Evolutionary conservation across 805 yeast genomes (phyloP), one percentile per base, ranked within the genome.

Genomic region (Kluyveromyces dobzhanskii): DNA sequence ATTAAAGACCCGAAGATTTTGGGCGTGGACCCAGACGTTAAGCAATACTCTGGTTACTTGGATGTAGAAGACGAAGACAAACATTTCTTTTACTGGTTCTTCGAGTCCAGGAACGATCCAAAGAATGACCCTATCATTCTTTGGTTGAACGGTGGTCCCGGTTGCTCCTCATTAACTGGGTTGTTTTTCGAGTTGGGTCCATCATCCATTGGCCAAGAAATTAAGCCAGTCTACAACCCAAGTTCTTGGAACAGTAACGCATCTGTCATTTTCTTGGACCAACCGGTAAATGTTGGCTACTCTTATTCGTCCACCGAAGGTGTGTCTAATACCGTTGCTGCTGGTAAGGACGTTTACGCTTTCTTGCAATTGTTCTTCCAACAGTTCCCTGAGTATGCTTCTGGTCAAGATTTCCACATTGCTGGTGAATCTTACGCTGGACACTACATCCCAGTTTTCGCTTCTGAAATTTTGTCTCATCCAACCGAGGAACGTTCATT

Each of bases 111-210:
- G 69, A 81, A 80, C 58, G 88, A 84, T 61, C 95, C 95, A n/a
- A 65, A 65, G 46, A 83, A 71, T 44, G 95, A 85, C 61, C 95
- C 95, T 1, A 69, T 85, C 30, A 73, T 87, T 37, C 69, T 90
- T 49, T 87, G 96, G 95, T 71, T 86, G 56, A 86, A 86, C 57
- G 96, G 96, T 50, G 96, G 96, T 13, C 95, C 96, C 32, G 96
- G 96, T 3, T 86, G 95, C 64, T 83, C 94, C 12, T 84, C 94
- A 9, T 64, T 85, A 64, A 84, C 94, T 11, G 95, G 95, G 0
- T 70, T 84, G 48, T 81, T 85, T 57, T 84, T 85, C 57, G 95
- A 86, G 59, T 70, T 85, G 51, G 95, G 95, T 21, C 90, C 95
- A 12, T 70, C 94, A 2, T 69, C 78, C 17, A 77, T 85, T 45